A percentile compares a stretch with the other conserved stretches of the same genome.
phyloP scores from a whole-genome alignment of 208 protist species.

The Acanthamoeba triangularis region DNA sequence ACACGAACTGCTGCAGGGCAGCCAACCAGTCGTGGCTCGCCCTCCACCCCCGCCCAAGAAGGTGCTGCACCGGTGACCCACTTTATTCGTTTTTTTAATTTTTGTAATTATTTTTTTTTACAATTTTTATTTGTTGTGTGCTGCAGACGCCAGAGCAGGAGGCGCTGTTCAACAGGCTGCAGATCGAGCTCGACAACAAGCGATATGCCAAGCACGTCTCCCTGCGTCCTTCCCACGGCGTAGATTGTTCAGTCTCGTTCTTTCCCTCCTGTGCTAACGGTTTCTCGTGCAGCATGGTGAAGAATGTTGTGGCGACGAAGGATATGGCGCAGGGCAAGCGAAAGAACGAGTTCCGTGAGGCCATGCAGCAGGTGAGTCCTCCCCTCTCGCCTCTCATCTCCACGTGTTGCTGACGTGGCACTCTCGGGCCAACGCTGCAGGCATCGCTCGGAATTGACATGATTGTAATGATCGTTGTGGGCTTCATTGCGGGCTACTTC shows the following conservation, averaged over 20 bases:
- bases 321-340: not conserved
- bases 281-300: slow-evolving; percentile 40
- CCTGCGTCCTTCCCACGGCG: not conserved
- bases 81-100: not conserved
- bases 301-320: slow-evolving; percentile 27
- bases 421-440: not conserved
- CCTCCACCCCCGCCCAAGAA: slow-evolving; percentile 32
- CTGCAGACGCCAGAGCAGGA: slow-evolving; percentile 33
- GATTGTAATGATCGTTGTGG: slow-evolving; percentile 50
- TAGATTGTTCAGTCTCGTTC: not conserved
- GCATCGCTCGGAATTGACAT: slow-evolving; percentile 66
- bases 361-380: slow-evolving; percentile 7
- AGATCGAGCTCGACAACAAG: slow-evolving; percentile 17
- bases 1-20: slow-evolving; percentile 50
- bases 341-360: slow-evolving; percentile 57
- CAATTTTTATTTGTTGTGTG: not conserved
- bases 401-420: not conserved
- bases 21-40: slow-evolving; percentile 16
- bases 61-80: not conserved
- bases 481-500: slow-evolving; percentile 67
- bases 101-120: not conserved
- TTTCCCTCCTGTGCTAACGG: not conserved
- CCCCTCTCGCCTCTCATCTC: not conserved
- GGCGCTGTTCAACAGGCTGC: not conserved
- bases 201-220: slow-evolving; percentile 27